phyloP scores from a whole-genome alignment of 805 yeast genomes.

The Kodamaea restingae region DNA sequence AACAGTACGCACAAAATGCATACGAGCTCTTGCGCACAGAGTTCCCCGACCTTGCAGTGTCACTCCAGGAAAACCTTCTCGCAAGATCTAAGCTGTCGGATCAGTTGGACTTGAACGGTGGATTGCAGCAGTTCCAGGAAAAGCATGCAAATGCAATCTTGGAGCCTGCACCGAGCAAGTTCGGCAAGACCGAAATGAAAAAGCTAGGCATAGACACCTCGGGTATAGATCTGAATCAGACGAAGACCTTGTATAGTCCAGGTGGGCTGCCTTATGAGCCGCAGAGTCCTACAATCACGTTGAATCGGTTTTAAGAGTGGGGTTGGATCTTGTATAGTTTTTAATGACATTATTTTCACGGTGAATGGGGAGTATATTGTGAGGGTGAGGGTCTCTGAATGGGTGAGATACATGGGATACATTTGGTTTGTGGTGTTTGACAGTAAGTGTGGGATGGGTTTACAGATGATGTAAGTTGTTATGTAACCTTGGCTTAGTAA shows the following conservation, averaged over 20 bases:
- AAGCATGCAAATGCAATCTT: constrained; percentile 16
- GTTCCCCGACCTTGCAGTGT: constrained; percentile 3
- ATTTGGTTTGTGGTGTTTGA: too few relatives aligned
- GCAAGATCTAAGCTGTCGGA: constrained; percentile 20
- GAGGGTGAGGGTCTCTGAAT: too few relatives aligned
- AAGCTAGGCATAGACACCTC: constrained; percentile 30
- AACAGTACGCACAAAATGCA: constrained; percentile 23
- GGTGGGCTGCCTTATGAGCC: constrained; percentile 10
- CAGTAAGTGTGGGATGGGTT: too few relatives aligned
- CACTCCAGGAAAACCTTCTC: constrained; percentile 34
- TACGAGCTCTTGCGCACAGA: constrained; percentile 8
- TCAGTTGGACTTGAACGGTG: background rate
- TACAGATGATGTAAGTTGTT: too few relatives aligned
- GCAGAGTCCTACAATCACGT: constrained; percentile 35
- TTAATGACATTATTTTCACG: too few relatives aligned
- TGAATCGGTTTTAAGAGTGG: constrained; percentile 24
- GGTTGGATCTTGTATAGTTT: too few relatives aligned
- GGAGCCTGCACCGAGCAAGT: constrained; percentile 37
- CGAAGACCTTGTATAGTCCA: constrained; percentile 38
- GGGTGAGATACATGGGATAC: too few relatives aligned
- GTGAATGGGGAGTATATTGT: too few relatives aligned
- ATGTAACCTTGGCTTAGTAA: too few relatives aligned
- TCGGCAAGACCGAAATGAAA: constrained; percentile 11
- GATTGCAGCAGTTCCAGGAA: constrained; percentile 21
- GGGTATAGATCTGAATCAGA: constrained; percentile 20